Evolutionary conservation across 106 monocot species (phyloP).

Genomic region (Dioscorea alata): DNA sequence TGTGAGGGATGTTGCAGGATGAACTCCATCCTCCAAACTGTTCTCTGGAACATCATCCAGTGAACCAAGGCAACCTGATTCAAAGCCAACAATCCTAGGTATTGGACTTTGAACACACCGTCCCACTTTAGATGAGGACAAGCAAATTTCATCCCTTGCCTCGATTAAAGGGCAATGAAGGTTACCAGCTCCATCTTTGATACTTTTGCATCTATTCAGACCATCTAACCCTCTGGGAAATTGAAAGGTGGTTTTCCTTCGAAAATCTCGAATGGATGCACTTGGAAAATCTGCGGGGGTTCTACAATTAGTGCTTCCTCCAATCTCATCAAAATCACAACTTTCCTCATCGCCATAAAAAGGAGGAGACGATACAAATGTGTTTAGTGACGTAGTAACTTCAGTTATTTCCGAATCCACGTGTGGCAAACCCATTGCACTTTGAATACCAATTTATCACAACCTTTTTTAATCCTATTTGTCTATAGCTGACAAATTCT

Average conservation of each 20-base stretch:
- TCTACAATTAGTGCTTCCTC: conserved; percentile 20
- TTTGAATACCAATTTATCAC: neutral
- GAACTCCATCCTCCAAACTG: neutral
- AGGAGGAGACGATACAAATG: conserved; percentile 36
- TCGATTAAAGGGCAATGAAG: conserved; percentile 38
- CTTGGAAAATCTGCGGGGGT: conserved; percentile 15
- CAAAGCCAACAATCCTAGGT: conserved; percentile 77
- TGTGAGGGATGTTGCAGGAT: conserved; percentile 10
- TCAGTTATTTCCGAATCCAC: conserved; percentile 27
- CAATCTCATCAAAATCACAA: conserved; percentile 46
- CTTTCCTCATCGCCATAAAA: conserved; percentile 22
- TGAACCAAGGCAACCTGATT: conserved; percentile 19
- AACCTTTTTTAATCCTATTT: no score
- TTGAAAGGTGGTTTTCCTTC: conserved; percentile 24
- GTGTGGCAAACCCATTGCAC: conserved; percentile 74
- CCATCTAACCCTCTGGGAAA: conserved; percentile 20
- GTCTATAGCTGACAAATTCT: no score
- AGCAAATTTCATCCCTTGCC: conserved; percentile 25
- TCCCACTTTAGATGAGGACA: conserved; percentile 19
- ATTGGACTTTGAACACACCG: conserved; percentile 28
- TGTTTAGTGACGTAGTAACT: conserved; percentile 21
- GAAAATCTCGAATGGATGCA: conserved; percentile 33
- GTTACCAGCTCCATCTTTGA: conserved; percentile 21
- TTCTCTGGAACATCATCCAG: neutral
- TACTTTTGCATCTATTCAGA: conserved; percentile 14